Conservation (phyloP, 2,329 filamentous ascomycete genomes). For the Leptosphaerulina australis region DNA sequence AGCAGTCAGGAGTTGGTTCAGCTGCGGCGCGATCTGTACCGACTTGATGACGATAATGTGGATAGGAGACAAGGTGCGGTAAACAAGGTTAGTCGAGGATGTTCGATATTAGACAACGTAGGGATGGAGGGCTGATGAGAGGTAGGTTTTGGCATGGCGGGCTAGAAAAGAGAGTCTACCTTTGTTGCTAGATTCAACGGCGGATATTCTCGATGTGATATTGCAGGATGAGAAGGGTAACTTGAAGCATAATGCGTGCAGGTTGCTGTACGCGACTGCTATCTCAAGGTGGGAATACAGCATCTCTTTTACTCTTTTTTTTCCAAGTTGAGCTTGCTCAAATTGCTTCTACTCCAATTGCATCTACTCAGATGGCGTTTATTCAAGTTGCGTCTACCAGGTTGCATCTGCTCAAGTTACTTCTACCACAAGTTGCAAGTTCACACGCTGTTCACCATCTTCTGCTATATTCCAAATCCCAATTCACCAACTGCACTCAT, state of each 20-base stretch:
- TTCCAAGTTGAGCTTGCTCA: no score
- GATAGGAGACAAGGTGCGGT: constrained; percentile 47
- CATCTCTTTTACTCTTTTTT: neutral
- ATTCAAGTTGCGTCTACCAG: no score
- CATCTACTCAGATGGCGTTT: no score
- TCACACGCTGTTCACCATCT: no score
- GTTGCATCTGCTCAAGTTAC: no score
- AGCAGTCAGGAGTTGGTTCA: constrained; percentile 67
- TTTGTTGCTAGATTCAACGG: constrained; percentile 79
- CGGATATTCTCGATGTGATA: constrained; percentile 71
- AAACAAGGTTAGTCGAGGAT: constrained; percentile 43
- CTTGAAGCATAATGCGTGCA: constrained; percentile 64
- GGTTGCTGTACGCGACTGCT: constrained; percentile 74
- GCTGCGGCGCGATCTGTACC: constrained; percentile 70
- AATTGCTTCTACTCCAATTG: no score
- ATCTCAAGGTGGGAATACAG: constrained; percentile 66
- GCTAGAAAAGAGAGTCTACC: constrained; percentile 58
- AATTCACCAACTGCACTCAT: no score
- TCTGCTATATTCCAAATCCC: no score
- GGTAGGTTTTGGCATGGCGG: constrained; percentile 45
- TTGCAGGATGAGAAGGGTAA: constrained; percentile 63
- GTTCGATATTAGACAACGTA: neutral
- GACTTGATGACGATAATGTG: constrained; percentile 31
- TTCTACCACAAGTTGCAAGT: no score
- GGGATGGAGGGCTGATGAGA: constrained; percentile 25